phyloP scores from a whole-genome alignment of 306 rosid genomes.

The Canavalia gladiata region DNA sequence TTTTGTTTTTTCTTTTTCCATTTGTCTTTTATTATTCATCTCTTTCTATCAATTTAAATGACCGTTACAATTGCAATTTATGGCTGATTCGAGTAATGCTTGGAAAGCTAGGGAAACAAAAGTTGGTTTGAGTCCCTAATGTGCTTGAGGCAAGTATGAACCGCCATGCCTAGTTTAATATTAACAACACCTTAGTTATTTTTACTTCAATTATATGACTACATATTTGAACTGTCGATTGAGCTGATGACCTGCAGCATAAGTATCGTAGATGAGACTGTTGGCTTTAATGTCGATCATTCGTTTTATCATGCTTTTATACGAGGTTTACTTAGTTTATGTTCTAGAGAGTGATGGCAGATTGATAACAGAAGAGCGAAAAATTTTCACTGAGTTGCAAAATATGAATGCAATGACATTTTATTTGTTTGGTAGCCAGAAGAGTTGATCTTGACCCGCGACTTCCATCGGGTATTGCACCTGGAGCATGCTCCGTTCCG shows the following conservation, averaged over 20 bases:
- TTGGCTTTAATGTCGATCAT: neutral
- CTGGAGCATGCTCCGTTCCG: no score
- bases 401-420: neutral
- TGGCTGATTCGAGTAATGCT: slow-evolving; percentile 28
- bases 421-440: neutral
- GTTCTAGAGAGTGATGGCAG: neutral
- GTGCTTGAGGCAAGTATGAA: slow-evolving; percentile 32
- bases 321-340: neutral
- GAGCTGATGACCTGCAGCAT: neutral
- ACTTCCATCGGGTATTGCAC: no score
- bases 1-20: slow-evolving; percentile 5
- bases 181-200: slow-evolving; percentile 8
- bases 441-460: neutral
- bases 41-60: slow-evolving; percentile 25
- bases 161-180: neutral
- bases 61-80: slow-evolving; percentile 33
- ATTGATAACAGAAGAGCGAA: neutral
- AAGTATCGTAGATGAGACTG: neutral
- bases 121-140: slow-evolving; percentile 17
- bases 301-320: neutral
- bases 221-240: neutral
- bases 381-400: neutral
- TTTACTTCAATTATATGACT: neutral
- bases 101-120: slow-evolving; percentile 20
- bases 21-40: slow-evolving; percentile 29